Conservation (phyloP, 495 filamentous ascomycete genomes). For the Aspergillus nanangensis region DNA sequence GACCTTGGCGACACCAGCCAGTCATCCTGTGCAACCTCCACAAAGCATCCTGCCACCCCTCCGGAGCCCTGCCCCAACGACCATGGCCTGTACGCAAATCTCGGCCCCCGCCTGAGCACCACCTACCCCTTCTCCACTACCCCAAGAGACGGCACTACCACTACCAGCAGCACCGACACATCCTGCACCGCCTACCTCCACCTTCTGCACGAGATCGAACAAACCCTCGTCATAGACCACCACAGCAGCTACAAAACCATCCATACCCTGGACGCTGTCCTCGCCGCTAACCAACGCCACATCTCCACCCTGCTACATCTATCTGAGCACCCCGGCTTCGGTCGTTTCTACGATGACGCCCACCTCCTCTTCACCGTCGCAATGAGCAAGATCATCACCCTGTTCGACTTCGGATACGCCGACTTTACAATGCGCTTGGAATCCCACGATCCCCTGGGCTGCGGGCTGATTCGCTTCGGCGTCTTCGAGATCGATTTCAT, state of each 20-base stretch:
- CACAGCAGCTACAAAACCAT: slow-evolving; percentile 1
- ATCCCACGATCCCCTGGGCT: slow-evolving; percentile 1
- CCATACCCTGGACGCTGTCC: slow-evolving; percentile 8
- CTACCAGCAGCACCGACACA: not conserved
- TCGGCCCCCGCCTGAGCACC: no score
- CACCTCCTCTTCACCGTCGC: slow-evolving; percentile 15
- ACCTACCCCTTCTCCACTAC: no score
- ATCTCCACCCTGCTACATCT: slow-evolving; percentile 10
- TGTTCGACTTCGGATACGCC: slow-evolving; percentile 9
- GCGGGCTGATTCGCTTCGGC: slow-evolving; percentile 9
- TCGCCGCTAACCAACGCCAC: slow-evolving; percentile 10
- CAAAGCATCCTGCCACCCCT: not conserved
- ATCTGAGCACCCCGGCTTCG: slow-evolving; percentile 3
- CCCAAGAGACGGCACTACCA: no score
- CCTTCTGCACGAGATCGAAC: slow-evolving; percentile 12
- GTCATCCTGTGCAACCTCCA: slow-evolving; percentile 1
- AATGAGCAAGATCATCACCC: slow-evolving; percentile 8
- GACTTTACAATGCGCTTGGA: slow-evolving; percentile 6
- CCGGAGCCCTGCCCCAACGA: slow-evolving; percentile 1
- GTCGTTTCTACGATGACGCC: slow-evolving; percentile 6
- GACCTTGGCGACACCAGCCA: slow-evolving; percentile 1
- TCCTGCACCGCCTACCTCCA: slow-evolving; percentile 9
- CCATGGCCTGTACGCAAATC: no score
- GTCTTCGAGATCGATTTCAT: slow-evolving; percentile 13
- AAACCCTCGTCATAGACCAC: slow-evolving; percentile 2